Evolutionary conservation across 495 filamentous ascomycete genomes (phyloP), one percentile per base, ranked within the genome.

Genomic region (Cenococcum geophilum): DNA sequence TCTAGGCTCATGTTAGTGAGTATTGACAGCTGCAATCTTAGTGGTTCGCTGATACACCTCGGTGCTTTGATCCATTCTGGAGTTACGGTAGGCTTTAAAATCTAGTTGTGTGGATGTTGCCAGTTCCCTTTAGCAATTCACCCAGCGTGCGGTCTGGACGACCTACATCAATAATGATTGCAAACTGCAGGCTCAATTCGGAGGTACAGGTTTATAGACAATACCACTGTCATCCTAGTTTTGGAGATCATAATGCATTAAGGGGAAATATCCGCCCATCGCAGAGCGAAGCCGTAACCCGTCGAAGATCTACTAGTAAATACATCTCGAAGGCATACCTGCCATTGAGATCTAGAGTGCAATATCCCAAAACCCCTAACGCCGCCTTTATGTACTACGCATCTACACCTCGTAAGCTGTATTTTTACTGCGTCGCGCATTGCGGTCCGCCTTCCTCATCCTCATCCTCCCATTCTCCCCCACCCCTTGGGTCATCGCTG

Each of bases 381-480:
- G 40, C 40, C 40, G 40, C 40, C 40, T 45, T 1, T 18, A 45
- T 45, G 40, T 10, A 45, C 40, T 45, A 18, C 40, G 18, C 18
- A 45, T 45, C 40, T 45, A 14, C 40, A 45, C 11, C 18, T 18
- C 40, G 40, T 18, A 14, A 18, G 40, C 40, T 45, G 40, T 18
- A 45, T 16, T 16, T 56, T 82, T 86, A 97, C 79, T 97, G 91
- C 69, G 90, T 82, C 55, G 89, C 81, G 73, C 92, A 97, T 76
- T 97, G 92, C 37, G 85, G 76, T 14, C 66, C 74, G 8, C 57
- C 70, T 5, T 66, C 72, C 27, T 79, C 81, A n/a, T 86, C 84
- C 0, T 81, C 88, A 64, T 96, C 89, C 60, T 87, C 85, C 85
- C 88, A 92, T 11, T 84, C 88, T 34, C 80, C 83, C n/a, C 81